Evolutionary conservation across 345 rosid species (phyloP), one percentile per base, ranked within the genome.

Genomic region (Adansonia digitata): DNA sequence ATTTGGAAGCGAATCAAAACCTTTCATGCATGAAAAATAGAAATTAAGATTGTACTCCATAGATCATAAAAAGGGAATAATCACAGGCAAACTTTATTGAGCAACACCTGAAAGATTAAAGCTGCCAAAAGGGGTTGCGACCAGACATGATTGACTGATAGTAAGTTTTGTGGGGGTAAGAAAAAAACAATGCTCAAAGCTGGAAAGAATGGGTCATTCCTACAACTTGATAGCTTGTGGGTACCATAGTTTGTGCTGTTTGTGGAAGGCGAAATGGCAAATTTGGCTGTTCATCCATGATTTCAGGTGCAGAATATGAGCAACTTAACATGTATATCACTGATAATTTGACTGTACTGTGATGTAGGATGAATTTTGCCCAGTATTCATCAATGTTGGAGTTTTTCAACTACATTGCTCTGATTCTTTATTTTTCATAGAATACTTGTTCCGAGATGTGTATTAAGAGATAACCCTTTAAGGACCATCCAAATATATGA

Each of bases 91-190:
- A 37, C 62, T 74, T 74, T 63, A n/a, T 49, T 49, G 46, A 74
- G 71, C 71, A 49, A 51, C 35, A 51, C 37, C 27, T 37, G 69
- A 37, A 51, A 74, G 74, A 68, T 42, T 59, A 76, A 60, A 71
- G 82, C 78, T 71, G 77, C 64, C 72, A 68, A 69, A 69, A 37
- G n/a, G 62, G 69, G 80, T 69, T 57, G 75, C n/a, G 75, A 27
- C 72, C 71, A 43, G 80, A 78, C 77, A 61, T 68, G 74, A 67
- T 72, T 67, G 81, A 45, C 67, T 2, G 51, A 51, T 51, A 56
- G 62, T 27, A 79, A 78, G 39, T 60, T 59, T 70, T 66, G 35
- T 55, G 22, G 80, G 64, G 52, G 37, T 35, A 57, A 24, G 13
- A 57, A 57, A 57, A 37, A 69, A 71, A 67, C 57, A 59, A 48